Evolutionary conservation across 371 early-diverging fungal genomes (phyloP).

Genomic region (Mortierella sp.): DNA sequence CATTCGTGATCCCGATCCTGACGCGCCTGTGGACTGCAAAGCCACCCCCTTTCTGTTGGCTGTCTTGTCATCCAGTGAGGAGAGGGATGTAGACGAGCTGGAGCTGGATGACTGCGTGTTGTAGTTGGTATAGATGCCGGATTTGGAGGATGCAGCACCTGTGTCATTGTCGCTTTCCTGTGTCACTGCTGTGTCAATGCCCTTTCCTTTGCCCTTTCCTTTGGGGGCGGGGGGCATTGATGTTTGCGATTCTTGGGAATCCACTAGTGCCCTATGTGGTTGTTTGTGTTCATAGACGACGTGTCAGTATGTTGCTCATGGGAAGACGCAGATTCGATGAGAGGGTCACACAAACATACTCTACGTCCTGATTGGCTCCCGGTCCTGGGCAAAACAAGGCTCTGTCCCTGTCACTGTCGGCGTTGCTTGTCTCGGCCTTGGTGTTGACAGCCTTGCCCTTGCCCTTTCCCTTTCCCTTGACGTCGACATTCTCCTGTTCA

Average conservation of each 20-base stretch:
- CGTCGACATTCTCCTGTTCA: no score
- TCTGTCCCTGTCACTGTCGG: slow-evolving; percentile 8
- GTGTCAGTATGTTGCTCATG: slow-evolving; percentile 12
- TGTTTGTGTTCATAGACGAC: not conserved
- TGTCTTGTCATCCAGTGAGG: slow-evolving; percentile 28
- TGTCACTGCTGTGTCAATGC: no score
- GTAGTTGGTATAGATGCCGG: slow-evolving; percentile 19
- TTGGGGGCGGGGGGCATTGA: not conserved
- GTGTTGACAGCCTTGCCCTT: slow-evolving; percentile 4
- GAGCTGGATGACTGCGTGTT: slow-evolving; percentile 18
- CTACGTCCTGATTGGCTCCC: slow-evolving; percentile 13
- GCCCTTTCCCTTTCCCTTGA: slow-evolving; percentile 20
- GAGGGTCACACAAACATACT: slow-evolving; percentile 20
- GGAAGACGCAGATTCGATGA: slow-evolving; percentile 30
- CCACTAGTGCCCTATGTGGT: not conserved
- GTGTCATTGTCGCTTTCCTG: not conserved
- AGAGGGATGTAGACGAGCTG: slow-evolving; percentile 20
- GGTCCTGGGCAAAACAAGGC: slow-evolving; percentile 8
- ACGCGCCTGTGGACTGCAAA: not conserved
- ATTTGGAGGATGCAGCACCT: slow-evolving; percentile 8
- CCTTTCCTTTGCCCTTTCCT: no score
- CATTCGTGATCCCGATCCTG: slow-evolving; percentile 13
- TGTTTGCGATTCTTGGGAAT: not conserved
- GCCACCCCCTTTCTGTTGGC: slow-evolving; percentile 6
- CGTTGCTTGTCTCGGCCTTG: not conserved